Conservation (phyloP, 768 basidiomycete species). For the Panaeolus cyanescens region DNA sequence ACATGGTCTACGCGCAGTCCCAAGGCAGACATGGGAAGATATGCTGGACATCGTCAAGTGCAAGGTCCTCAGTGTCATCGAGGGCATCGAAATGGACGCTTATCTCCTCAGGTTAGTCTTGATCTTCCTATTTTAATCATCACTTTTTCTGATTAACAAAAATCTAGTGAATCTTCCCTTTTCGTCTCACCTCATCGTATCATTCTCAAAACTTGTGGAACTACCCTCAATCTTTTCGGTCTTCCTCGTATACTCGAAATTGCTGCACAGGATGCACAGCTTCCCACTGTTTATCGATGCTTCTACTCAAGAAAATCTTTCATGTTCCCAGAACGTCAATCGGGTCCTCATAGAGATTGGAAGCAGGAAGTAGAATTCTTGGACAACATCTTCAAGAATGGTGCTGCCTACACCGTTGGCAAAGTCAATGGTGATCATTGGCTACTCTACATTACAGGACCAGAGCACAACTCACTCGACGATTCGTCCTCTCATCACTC, state of each 20-base stretch:
- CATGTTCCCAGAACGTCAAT: slow-evolving; percentile 98
- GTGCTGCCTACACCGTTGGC: slow-evolving; percentile 94
- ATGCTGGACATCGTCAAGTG: slow-evolving; percentile 98
- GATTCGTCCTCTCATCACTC: slow-evolving; percentile 15
- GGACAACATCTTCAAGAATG: slow-evolving; percentile 85
- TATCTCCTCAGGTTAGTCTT: slow-evolving; percentile 87
- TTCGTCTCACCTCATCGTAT: slow-evolving; percentile 94
- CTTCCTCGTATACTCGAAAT: slow-evolving; percentile 94
- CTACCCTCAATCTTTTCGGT: slow-evolving; percentile 95
- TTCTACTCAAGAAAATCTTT: slow-evolving; percentile 99
- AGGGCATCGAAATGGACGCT: slow-evolving; percentile 91
- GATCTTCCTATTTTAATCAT: slow-evolving; percentile 8
- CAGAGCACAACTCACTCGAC: slow-evolving; percentile 32
- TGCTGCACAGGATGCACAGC: slow-evolving; percentile 67
- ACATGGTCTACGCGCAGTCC: slow-evolving; percentile 76
- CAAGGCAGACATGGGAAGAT: slow-evolving; percentile 85
- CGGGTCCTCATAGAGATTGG: slow-evolving; percentile 93
- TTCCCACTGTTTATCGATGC: slow-evolving; percentile 79
- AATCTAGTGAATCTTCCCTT: slow-evolving; percentile 90
- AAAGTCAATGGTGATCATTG: slow-evolving; percentile 99
- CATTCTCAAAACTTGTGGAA: slow-evolving; percentile 98
- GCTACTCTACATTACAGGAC: slow-evolving; percentile 89
- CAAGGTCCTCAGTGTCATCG: slow-evolving; percentile 88
- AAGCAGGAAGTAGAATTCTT: slow-evolving; percentile 89
- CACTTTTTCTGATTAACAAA: slow-evolving; percentile 3